Evolutionary conservation across 2,329 filamentous ascomycete species (phyloP), one percentile per base, ranked within the genome.

Genomic region (Sporothrix curviconia): DNA sequence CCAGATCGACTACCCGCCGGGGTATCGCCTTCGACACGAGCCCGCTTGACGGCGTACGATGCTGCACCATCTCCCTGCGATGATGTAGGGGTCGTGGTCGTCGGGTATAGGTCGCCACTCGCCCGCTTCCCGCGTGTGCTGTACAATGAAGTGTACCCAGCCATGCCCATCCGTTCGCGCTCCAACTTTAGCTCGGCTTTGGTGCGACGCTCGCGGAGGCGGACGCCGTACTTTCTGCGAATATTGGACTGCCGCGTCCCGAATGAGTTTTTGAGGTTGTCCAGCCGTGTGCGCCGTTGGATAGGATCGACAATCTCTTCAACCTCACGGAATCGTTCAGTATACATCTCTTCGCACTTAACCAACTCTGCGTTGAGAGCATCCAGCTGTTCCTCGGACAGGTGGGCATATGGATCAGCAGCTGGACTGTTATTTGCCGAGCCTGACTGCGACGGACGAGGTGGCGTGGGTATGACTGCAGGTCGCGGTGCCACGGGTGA

Each of bases 201-300:
- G 2, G 74, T 75, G 0, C 79, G 76, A 12, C 78, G 70, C 61
- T 76, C 72, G 0, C 78, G 74, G 14, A 83, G 71, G 1, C 74
- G 73, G 32, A 84, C 78, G n/a, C 80, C 80, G 59, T 77, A 83
- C 59, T 76, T 81, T 65, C 81, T 83, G 12, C 81, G 75, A 3
- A 81, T 77, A n/a, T 73, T 73, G 55, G 78, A 81, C 65, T 81
- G 79, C 57, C 79, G 81, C 3, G 78, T 81, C 43, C 77, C 77
- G 62, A 78, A 80, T 3, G 74, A 74, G 61, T 82, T 83, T 40
- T 76, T 76, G 1, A 82, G 63, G 9, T 70, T 74, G 0, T 73
- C 71, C 0, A 81, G 53, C 47, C 63, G 68, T 1, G 15, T 61
- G 59, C 61, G 70, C 51, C 64, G 69, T 60, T 64, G 66, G 42